phyloP scores from a whole-genome alignment of 805 yeast genomes.

The Ogataea degrootiae region DNA sequence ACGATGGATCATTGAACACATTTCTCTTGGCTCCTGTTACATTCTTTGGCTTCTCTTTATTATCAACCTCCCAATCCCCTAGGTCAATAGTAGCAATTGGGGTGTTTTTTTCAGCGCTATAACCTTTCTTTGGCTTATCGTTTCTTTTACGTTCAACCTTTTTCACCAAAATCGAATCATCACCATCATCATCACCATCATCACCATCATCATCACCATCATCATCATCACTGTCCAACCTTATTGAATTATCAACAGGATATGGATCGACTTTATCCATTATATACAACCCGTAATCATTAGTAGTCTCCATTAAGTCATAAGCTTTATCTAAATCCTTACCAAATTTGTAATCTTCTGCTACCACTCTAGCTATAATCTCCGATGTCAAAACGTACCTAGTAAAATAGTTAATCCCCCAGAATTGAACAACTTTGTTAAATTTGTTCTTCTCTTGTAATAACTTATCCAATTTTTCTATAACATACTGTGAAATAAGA shows the following conservation, averaged over 20 bases:
- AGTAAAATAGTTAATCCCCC: conserved; percentile 55
- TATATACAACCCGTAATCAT: conserved; percentile 32
- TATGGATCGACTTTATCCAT: conserved; percentile 25
- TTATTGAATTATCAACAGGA: neutral
- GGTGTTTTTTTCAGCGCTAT: neutral
- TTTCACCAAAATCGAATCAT: neutral
- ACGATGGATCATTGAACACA: neutral
- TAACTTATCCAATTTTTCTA: conserved; percentile 26
- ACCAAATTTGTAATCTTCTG: conserved; percentile 37
- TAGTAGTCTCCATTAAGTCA: conserved; percentile 40
- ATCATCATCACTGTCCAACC: neutral
- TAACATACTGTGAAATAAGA: conserved; percentile 41
- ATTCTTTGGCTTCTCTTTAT: neutral
- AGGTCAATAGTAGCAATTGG: neutral
- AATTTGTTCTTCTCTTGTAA: conserved; percentile 26
- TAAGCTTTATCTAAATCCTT: conserved; percentile 40
- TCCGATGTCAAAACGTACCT: conserved; percentile 63
- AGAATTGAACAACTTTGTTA: conserved; percentile 49
- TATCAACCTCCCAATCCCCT: neutral
- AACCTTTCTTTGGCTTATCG: too few relatives aligned
- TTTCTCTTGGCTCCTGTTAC: neutral
- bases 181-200: neutral
- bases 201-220: neutral
- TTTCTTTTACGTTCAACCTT: neutral
- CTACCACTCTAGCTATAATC: conserved; percentile 45